Conservation (phyloP, 345 rosid species). For the Populus deltoides region DNA sequence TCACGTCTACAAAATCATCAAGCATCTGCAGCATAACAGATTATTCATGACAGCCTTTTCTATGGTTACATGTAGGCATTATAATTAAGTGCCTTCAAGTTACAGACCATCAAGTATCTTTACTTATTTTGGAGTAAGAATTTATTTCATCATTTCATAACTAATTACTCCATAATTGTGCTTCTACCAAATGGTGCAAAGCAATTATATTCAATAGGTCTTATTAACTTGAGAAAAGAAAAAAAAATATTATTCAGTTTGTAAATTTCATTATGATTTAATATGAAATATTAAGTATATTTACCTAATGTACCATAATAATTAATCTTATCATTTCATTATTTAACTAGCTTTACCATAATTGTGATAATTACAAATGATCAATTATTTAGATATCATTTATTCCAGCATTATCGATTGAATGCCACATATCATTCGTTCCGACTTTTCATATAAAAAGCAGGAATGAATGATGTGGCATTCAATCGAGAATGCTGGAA, state of each 20-base stretch:
- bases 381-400: too few species aligned
- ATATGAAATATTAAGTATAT: neutral
- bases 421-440: too few species aligned
- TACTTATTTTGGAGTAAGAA: too few species aligned
- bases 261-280: too few species aligned
- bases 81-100: neutral
- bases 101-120: too few species aligned
- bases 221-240: neutral
- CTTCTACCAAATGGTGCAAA: neutral
- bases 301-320: neutral
- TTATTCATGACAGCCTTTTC: neutral
- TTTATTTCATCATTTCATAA: neutral
- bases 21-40: constrained; percentile 67
- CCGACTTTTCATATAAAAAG: too few species aligned
- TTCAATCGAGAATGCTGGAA: too few species aligned
- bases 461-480: too few species aligned
- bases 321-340: neutral
- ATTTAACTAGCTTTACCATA: neutral
- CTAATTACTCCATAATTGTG: neutral
- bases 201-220: neutral
- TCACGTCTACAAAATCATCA: constrained; percentile 97
- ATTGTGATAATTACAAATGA: neutral
- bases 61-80: neutral
- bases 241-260: neutral
- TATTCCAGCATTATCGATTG: too few species aligned